phyloP scores from a whole-genome alignment of 345 rosid genomes.

The Syzygium aromaticum region DNA sequence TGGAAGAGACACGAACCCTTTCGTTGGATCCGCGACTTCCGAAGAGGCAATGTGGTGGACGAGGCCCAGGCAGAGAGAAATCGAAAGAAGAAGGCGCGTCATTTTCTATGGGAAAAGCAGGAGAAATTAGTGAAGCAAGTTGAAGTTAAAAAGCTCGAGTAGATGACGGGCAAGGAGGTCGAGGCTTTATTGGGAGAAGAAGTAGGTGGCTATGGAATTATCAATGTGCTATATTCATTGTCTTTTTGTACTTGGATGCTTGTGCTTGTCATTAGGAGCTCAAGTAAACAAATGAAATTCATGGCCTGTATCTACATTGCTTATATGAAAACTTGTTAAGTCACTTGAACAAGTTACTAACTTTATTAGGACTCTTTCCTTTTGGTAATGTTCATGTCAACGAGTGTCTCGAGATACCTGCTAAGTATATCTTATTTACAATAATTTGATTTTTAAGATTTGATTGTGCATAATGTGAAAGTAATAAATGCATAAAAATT shows the following conservation, averaged over 20 bases:
- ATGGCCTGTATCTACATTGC: not conserved
- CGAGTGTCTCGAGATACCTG: not conserved
- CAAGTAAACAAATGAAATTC: not conserved
- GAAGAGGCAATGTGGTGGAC: not conserved
- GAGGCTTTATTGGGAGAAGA: not conserved
- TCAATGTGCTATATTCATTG: not conserved
- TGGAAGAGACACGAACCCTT: conserved; percentile 5
- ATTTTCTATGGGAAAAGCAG: not conserved
- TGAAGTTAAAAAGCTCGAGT: not conserved
- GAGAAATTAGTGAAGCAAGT: not conserved
- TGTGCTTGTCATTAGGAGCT: not conserved
- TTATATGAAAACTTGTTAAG: not conserved
- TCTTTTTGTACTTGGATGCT: not conserved
- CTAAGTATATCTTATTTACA: not conserved
- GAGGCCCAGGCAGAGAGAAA: not conserved
- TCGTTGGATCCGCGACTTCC: not conserved
- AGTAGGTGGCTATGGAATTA: not conserved
- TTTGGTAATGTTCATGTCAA: not conserved
- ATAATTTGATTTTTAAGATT: not conserved
- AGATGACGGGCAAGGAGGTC: not conserved
- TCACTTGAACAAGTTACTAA: not conserved
- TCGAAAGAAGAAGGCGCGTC: not conserved
- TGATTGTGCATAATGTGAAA: not conserved
- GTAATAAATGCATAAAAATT: not conserved
- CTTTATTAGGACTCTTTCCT: not conserved